Conservation (phyloP, 371 early-diverging fungal genomes). For the Fennellomyces sp. region DNA sequence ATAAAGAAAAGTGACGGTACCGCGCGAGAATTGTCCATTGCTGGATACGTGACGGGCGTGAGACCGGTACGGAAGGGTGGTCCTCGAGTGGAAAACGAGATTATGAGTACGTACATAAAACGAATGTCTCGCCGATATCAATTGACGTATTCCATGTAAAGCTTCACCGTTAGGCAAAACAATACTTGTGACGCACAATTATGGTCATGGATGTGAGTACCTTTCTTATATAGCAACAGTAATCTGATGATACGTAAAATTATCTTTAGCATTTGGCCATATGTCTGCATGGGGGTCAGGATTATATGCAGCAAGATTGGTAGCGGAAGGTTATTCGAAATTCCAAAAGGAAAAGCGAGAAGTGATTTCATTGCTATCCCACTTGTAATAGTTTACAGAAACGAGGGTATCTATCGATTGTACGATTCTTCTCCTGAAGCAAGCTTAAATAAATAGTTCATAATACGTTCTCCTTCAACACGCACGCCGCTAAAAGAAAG, state of each 20-base stretch:
- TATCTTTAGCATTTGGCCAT: conserved; percentile 40
- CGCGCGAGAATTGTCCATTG: not conserved
- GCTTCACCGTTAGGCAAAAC: conserved; percentile 30
- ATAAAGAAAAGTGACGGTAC: not conserved
- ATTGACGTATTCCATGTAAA: not conserved
- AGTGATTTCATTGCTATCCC: not conserved
- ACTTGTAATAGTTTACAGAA: not conserved
- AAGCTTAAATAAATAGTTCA: conserved; percentile 61
- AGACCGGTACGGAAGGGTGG: conserved; percentile 67
- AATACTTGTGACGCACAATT: conserved; percentile 64
- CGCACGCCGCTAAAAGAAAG: conserved; percentile 47
- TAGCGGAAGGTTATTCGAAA: conserved; percentile 28
- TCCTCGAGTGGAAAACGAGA: conserved; percentile 63
- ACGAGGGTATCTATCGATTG: conserved; percentile 30
- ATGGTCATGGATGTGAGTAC: conserved; percentile 62
- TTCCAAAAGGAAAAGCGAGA: not conserved
- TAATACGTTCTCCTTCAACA: conserved; percentile 55
- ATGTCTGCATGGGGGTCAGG: conserved; percentile 75
- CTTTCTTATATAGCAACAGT: too few relatives aligned
- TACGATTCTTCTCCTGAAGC: conserved; percentile 57
- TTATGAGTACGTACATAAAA: conserved; percentile 1
- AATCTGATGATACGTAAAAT: too few relatives aligned
- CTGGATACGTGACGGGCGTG: conserved; percentile 63
- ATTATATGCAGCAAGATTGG: conserved; percentile 38
- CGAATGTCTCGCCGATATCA: too few relatives aligned